Conservation (phyloP, 495 filamentous ascomycete genomes). For the Penicillium subrubescens region DNA sequence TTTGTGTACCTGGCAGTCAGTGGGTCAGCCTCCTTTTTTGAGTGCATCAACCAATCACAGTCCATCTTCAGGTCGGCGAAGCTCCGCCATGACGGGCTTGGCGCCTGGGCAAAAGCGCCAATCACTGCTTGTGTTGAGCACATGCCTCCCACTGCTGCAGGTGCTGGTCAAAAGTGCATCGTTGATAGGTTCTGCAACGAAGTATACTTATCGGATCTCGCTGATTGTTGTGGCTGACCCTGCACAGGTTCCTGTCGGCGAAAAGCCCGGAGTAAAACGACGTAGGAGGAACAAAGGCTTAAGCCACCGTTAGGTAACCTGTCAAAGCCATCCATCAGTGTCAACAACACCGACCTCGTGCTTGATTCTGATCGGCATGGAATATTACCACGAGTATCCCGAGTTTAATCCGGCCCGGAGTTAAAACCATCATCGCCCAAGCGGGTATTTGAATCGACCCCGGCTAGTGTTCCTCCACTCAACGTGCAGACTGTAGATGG, state of each 20-base stretch:
- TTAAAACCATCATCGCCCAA: not conserved
- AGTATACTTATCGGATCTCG: not conserved
- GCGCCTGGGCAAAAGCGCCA: not conserved
- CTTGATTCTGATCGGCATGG: not conserved
- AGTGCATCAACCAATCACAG: not conserved
- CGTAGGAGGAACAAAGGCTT: not conserved
- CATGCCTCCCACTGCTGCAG: slow-evolving; percentile 14
- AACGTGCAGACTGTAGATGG: not conserved
- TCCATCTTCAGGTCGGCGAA: not conserved
- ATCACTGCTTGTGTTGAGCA: slow-evolving; percentile 2
- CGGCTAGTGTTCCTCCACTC: not conserved
- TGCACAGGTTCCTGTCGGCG: not conserved
- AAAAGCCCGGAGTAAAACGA: not conserved
- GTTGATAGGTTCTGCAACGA: not conserved
- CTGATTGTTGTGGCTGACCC: not conserved
- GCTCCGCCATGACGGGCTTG: slow-evolving; percentile 5
- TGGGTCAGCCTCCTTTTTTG: not conserved
- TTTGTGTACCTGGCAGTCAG: not conserved
- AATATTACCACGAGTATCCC: not conserved
- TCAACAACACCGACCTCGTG: not conserved
- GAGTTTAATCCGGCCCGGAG: not conserved
- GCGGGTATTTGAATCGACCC: not conserved
- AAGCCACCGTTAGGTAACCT: not conserved
- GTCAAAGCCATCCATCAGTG: not conserved
- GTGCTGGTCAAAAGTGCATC: not conserved